Evolutionary conservation across 2,329 filamentous ascomycete species (phyloP), one percentile per base, ranked within the genome.

Genomic region (Nannizzia gypsea): DNA sequence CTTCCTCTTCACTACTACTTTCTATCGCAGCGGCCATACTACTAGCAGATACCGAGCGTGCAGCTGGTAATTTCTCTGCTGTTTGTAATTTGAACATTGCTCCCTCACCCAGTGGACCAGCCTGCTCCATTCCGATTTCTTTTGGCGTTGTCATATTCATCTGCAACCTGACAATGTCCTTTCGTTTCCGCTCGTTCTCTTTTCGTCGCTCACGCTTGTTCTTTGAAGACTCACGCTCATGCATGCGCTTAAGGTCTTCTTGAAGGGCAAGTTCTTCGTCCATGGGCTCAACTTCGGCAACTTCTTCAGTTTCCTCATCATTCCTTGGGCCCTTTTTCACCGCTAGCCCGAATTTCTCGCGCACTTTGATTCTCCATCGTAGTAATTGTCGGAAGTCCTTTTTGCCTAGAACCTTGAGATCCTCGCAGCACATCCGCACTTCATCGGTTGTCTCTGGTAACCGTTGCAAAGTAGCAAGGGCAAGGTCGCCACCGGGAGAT

Each of bases 141-240:
- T 90, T 93, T 6, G 93, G 93, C 0, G 90, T 88, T 1, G 86
- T 87, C 93, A 99, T 99, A 76, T 96, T 87, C 78, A 99, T 84
- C 73, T 99, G 93, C 87, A 99, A 87, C 36, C 93, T 85, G n/a
- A 95, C 81, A 62, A 97, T 90, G 65, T 97, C 93, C 66, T 89
- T 93, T 66, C 93, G 89, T 74, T 95, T 97, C 72, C 85, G 85
- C 73, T 99, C 93, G 65, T 99, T 99, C 62, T 95, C 90, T 67
- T 82, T 88, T 64, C 91, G 82, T 66, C 87, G 84, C 68, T 95
- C 88, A 67, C 90, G 87, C 76, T 90, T 95, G 73, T 85, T 92
- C 66, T 85, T 85, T 22, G 86, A 73, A 48, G 76, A 83, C 64
- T 93, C 88, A 67, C 85, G 87, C 26, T 97, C 90, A 65, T 88